phyloP scores from a whole-genome alignment of 371 early-diverging fungal genomes.

The Mucor plumbeus region DNA sequence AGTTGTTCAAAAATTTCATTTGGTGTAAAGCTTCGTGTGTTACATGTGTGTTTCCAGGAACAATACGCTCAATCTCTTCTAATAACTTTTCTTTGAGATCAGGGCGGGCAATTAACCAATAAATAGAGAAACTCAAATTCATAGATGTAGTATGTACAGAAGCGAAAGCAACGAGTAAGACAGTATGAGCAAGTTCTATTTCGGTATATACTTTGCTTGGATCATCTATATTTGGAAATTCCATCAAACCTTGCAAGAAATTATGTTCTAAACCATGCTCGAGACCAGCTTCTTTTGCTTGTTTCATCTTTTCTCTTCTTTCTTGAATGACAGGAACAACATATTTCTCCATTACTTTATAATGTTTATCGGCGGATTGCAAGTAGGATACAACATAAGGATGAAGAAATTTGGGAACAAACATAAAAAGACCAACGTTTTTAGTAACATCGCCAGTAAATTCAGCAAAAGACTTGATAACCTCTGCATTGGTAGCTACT shows the following conservation, averaged over 20 bases:
- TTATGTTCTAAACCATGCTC: conserved; percentile 14
- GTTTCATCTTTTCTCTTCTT: conserved; percentile 25
- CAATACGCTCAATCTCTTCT: conserved; percentile 37
- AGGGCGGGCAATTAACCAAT: conserved; percentile 44
- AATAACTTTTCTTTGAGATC: conserved; percentile 28
- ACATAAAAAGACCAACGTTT: conserved; percentile 32
- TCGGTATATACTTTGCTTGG: conserved; percentile 13
- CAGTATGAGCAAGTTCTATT: conserved; percentile 26
- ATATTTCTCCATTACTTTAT: conserved; percentile 32
- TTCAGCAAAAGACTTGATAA: conserved; percentile 43
- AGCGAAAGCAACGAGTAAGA: conserved; percentile 45
- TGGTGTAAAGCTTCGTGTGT: conserved; percentile 27
- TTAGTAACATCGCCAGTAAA: conserved; percentile 43
- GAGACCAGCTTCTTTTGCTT: conserved; percentile 11
- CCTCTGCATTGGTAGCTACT: conserved; percentile 26
- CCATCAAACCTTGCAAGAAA: conserved; percentile 41
- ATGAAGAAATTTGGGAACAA: conserved; percentile 31
- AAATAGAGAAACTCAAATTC: conserved; percentile 31
- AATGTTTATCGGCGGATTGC: conserved; percentile 29
- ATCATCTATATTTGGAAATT: conserved; percentile 31
- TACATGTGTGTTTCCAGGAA: conserved; percentile 31
- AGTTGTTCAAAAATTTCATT: conserved; percentile 40
- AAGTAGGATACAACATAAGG: conserved; percentile 32
- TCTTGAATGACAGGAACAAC: conserved; percentile 27
- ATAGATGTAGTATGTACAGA: conserved; percentile 46